A percentile compares a stretch with the other conserved stretches of the same genome.
phyloP scores from a whole-genome alignment of 805 yeast species.

The Wickerhamiella nectarea region DNA sequence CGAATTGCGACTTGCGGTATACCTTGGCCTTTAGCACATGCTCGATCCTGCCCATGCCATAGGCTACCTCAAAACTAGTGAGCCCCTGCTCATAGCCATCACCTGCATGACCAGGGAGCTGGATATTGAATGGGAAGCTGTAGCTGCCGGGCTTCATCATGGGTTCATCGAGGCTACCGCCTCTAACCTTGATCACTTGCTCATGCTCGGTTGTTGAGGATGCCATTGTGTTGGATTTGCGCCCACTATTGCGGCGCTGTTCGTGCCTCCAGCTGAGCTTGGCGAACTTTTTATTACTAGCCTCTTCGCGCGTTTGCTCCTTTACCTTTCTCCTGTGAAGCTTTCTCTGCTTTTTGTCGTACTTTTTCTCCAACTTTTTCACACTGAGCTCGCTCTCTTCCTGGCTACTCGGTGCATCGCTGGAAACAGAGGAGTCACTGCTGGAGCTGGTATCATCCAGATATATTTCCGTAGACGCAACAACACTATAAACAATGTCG shows the following conservation, averaged over 20 bases:
- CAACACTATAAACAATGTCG: neutral
- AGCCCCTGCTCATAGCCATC: neutral
- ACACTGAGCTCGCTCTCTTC: neutral
- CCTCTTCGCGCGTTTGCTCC: neutral
- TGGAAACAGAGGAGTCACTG: neutral
- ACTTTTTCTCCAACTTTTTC: neutral
- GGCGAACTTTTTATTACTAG: neutral
- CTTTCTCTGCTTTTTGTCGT: neutral
- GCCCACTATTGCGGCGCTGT: neutral
- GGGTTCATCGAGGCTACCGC: neutral
- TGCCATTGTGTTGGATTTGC: neutral
- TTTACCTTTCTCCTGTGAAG: neutral
- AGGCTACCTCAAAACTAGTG: neutral
- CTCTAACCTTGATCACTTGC: neutral
- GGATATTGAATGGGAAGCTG: neutral
- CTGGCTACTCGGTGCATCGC: neutral
- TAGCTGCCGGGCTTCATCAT: neutral
- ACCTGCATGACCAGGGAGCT: neutral
- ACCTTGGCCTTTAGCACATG: neutral
- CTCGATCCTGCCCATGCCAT: neutral
- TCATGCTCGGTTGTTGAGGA: neutral
- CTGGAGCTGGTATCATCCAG: neutral
- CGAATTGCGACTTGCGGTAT: neutral
- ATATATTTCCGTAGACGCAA: neutral
- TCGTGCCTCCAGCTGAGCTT: neutral